Conservation (phyloP, 352 stramenopile genomes). For the Phytophthora kernoviae region DNA sequence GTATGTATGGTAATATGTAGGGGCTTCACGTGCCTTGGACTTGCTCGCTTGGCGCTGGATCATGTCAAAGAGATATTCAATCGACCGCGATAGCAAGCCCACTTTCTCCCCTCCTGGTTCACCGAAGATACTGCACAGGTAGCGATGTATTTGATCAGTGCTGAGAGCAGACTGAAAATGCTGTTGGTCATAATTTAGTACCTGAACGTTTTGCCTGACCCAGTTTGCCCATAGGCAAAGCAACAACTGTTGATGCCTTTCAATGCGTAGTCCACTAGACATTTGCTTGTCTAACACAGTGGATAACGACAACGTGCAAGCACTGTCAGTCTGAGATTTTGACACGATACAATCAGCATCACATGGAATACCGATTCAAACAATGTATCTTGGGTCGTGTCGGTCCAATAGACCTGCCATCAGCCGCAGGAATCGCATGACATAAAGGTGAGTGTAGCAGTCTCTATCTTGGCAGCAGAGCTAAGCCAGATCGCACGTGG, state of each 20-base stretch:
- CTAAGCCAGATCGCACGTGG: conserved; percentile 42
- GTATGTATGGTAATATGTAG: neutral
- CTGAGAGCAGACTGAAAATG: no score
- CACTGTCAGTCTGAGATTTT: neutral
- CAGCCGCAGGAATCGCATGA: neutral
- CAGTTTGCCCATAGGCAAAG: conserved; percentile 93
- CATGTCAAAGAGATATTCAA: conserved; percentile 91
- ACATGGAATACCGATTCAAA: conserved; percentile 59
- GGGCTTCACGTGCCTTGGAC: conserved; percentile 43
- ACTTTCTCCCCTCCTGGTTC: conserved; percentile 75
- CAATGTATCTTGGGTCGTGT: conserved; percentile 72
- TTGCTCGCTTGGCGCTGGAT: conserved; percentile 69
- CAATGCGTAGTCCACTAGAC: conserved; percentile 89
- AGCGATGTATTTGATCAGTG: neutral
- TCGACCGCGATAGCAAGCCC: conserved; percentile 87
- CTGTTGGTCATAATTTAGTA: conserved; percentile 25
- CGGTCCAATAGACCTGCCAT: conserved; percentile 78
- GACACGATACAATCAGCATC: neutral
- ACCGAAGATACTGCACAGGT: conserved; percentile 83
- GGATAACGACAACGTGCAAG: neutral
- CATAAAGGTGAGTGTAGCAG: neutral
- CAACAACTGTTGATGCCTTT: conserved; percentile 94
- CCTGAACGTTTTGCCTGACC: conserved; percentile 87
- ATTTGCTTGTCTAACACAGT: conserved; percentile 68
- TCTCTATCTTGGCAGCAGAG: neutral